Evolutionary conservation across 805 yeast genomes (phyloP).

Genomic region (Zygosaccharomyces bisporus): DNA sequence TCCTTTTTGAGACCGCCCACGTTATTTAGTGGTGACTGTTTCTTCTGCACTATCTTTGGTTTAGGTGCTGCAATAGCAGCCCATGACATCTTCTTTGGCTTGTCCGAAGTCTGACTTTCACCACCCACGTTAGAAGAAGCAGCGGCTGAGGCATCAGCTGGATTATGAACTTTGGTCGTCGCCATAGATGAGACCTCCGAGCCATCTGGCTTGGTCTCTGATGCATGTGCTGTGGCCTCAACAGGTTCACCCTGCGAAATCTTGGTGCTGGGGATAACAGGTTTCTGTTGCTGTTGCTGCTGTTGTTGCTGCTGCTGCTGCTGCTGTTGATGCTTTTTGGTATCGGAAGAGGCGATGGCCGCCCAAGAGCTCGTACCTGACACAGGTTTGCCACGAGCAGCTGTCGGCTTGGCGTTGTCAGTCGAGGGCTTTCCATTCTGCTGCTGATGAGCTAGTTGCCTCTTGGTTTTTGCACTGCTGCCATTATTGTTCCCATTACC

Average conservation of each 20-base stretch:
- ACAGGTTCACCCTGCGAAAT: neutral
- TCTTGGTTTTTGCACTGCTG: conserved; percentile 17
- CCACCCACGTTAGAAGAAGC: conserved; percentile 23
- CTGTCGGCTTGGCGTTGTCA: conserved; percentile 28
- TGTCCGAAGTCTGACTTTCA: conserved; percentile 14
- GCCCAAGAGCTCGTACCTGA: conserved; percentile 39
- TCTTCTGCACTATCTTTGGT: conserved; percentile 35
- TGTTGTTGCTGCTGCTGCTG: conserved; percentile 9
- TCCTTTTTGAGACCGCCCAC: conserved; percentile 37
- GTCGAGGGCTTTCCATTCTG: conserved; percentile 22
- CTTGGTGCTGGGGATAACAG: neutral
- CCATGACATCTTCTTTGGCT: conserved; percentile 50
- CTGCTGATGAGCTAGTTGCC: conserved; percentile 14
- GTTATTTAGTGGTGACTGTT: conserved; percentile 31
- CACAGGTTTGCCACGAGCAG: conserved; percentile 29
- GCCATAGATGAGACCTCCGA: conserved; percentile 8
- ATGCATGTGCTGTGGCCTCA: neutral
- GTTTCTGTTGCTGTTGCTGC: conserved; percentile 4
- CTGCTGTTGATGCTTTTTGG: conserved; percentile 12
- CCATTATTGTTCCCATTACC: conserved; percentile 13
- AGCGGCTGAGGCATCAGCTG: conserved; percentile 22
- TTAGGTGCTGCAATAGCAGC: conserved; percentile 66
- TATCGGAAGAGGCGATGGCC: conserved; percentile 31
- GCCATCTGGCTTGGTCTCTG: conserved; percentile 10
- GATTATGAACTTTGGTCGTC: conserved; percentile 3